A percentile compares a stretch with the other conserved stretches of the same genome.
phyloP scores from a whole-genome alignment of 208 protist species.

The Crithidia bombi region DNA sequence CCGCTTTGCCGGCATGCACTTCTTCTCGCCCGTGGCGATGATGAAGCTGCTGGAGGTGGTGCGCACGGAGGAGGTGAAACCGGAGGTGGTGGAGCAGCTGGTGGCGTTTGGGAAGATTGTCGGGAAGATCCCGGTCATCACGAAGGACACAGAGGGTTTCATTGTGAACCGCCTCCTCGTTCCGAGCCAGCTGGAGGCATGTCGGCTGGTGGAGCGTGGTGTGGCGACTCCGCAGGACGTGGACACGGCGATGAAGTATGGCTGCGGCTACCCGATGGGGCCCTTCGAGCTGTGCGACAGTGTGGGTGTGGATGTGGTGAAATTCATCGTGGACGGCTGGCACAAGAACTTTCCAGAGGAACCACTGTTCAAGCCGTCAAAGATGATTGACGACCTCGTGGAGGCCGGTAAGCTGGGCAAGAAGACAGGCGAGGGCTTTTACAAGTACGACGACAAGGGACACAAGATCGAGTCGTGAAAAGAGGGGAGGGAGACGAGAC shows the following conservation, averaged over 20 bases:
- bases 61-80: slow-evolving; percentile 50
- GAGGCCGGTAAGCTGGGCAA: slow-evolving; percentile 75
- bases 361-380: slow-evolving; percentile 62
- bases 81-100: slow-evolving; percentile 55
- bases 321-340: slow-evolving; percentile 80
- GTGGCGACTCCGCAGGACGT: slow-evolving; percentile 80
- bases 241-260: slow-evolving; percentile 90
- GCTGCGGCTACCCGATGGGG: slow-evolving; percentile 91
- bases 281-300: slow-evolving; percentile 86
- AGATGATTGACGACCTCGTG: slow-evolving; percentile 65
- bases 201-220: slow-evolving; percentile 79
- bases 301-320: slow-evolving; percentile 76
- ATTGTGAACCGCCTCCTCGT: slow-evolving; percentile 92
- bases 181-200: slow-evolving; percentile 80
- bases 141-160: slow-evolving; percentile 88
- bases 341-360: slow-evolving; percentile 60
- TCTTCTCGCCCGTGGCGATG: slow-evolving; percentile 91
- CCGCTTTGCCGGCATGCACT: slow-evolving; percentile 86
- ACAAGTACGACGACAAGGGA: slow-evolving; percentile 62
- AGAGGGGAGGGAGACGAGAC: background rate
- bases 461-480: slow-evolving; percentile 17
- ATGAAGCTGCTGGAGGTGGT: slow-evolving; percentile 94
- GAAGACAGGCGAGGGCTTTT: slow-evolving; percentile 92
- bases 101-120: slow-evolving; percentile 54
- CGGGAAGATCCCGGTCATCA: slow-evolving; percentile 69